Percentiles rank a stretch among this genome's conserved stretches.
These are phyloP conservation scores for Coprinopsis marcescibilis DNA, from an alignment of 768 basidiomycete species.

Conservation along the genomic window DNA sequence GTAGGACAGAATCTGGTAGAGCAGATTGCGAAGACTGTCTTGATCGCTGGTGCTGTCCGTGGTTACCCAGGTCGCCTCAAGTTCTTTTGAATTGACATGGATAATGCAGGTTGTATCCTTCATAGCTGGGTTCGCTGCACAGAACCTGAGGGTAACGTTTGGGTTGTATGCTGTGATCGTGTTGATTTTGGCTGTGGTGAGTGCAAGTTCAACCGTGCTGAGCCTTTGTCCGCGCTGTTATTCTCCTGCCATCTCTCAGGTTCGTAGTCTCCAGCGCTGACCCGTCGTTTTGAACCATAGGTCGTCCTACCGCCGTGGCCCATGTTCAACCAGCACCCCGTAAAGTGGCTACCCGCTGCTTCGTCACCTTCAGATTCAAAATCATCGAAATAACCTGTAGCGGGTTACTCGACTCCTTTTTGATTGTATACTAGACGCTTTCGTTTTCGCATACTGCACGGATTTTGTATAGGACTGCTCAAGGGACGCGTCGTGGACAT, in stretches of 20 bases:
- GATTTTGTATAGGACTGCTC: no score
- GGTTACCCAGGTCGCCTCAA: background rate
- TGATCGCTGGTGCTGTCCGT: constrained; percentile 45
- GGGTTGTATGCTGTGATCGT: constrained; percentile 37
- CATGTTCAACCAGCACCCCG: constrained; percentile 54
- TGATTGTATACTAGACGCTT: no score
- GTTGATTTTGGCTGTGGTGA: constrained; percentile 36
- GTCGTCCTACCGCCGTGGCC: constrained; percentile 67
- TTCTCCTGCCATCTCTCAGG: constrained; percentile 1
- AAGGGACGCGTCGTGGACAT: no score
- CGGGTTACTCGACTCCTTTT: no score
- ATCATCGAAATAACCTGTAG: no score
- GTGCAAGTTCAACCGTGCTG: constrained; percentile 15
- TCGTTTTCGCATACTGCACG: no score
- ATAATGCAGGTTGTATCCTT: constrained; percentile 46
- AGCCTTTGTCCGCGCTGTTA: background rate
- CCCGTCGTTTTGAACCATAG: constrained; percentile 28
- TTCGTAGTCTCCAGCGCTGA: background rate
- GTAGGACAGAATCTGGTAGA: constrained; percentile 55
- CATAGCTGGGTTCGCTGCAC: constrained; percentile 48
- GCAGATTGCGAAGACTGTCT: constrained; percentile 33
- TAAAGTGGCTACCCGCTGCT: constrained; percentile 17
- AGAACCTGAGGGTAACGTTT: constrained; percentile 52
- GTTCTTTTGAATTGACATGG: constrained; percentile 24
- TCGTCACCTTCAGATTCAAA: no score